Percentiles rank a stretch among this genome's conserved stretches.
Conservation (phyloP, 768 basidiomycete species). For the Obba rivulosa region DNA sequence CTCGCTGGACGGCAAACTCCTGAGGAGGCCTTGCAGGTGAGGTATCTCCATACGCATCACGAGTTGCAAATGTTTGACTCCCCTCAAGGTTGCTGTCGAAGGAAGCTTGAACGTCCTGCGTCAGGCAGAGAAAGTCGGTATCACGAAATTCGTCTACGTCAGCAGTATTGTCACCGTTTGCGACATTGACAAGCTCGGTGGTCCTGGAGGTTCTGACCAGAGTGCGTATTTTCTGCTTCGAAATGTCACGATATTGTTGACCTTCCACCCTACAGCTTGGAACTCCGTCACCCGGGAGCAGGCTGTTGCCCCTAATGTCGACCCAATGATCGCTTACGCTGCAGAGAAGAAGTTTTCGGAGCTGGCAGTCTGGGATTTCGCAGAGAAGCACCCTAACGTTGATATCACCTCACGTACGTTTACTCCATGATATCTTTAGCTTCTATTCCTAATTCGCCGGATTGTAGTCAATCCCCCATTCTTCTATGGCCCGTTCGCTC, state of each 20-base stretch:
- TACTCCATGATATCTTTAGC: not conserved
- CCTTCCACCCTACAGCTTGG: conserved; percentile 12
- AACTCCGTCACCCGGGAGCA: conserved; percentile 17
- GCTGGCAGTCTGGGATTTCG: conserved; percentile 19
- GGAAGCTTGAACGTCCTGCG: conserved; percentile 30
- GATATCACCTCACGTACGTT: conserved; percentile 18
- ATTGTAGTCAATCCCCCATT: conserved; percentile 7
- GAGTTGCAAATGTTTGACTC: not conserved
- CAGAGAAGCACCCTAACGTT: conserved; percentile 19
- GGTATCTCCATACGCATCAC: not conserved
- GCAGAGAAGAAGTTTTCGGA: conserved; percentile 29
- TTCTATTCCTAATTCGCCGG: not conserved
- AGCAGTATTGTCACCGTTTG: conserved; percentile 14
- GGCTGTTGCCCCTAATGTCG: conserved; percentile 7
- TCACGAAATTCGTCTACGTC: conserved; percentile 42
- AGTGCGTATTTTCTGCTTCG: not conserved
- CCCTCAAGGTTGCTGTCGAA: conserved; percentile 10
- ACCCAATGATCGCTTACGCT: conserved; percentile 8
- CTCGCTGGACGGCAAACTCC: not conserved
- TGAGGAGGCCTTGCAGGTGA: conserved; percentile 5
- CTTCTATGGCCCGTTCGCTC: conserved; percentile 12
- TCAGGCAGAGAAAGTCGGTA: conserved; percentile 33
- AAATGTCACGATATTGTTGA: not conserved
- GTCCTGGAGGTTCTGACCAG: not conserved
- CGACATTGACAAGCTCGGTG: not conserved